Evolutionary conservation across 1,284 basidiomycete genomes (phyloP), one percentile per base, ranked within the genome.

Genomic region (Pascua guehoae): DNA sequence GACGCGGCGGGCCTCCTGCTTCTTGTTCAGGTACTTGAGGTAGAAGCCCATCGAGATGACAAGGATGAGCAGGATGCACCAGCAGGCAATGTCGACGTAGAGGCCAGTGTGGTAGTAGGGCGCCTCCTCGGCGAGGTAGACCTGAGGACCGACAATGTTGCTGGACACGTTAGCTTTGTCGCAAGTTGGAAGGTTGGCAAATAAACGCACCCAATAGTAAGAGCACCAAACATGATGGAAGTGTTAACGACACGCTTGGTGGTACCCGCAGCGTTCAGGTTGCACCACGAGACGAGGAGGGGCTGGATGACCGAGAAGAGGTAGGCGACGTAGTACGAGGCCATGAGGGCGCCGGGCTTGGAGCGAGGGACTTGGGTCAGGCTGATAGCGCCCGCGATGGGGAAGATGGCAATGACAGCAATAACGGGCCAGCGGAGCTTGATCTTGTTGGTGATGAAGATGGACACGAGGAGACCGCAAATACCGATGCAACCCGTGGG

Each of bases 351-450:
- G n/a, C 64, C 60, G n/a, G 66, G 54, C 41, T 68, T 58, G 15
- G 52, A 58, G 42, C 57, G 54, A 45, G 56, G 47, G 17, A 73
- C 67, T 48, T 69, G 63, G 38, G 66, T 68, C 14, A 75, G 61
- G 49, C 61, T 66, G 40, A 63, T 46, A n/a, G 70, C 73, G 40
- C 72, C 73, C 8, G 67, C 73, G 51, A 75, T 74, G 14, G 73
- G 70, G 62, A 68, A 68, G 44, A 69, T 41, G 41, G 47, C 47
- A 42, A 69, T 38, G 47, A 65, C 55, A n/a, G 82, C 79, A 38
- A 83, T 63, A 32, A 83, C 80, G 14, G 81, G 81, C 75, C 78
- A 82, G 57, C 82, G 79, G 38, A 82, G 70, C 67, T 82, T 82
- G 63, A 80, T 77, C 54, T 73, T 74, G 60, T 79, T 81, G 24